These are phyloP conservation scores for Annona squamosa DNA, from an alignment of 164 flowering plant species.

Conservation along the genomic window DNA sequence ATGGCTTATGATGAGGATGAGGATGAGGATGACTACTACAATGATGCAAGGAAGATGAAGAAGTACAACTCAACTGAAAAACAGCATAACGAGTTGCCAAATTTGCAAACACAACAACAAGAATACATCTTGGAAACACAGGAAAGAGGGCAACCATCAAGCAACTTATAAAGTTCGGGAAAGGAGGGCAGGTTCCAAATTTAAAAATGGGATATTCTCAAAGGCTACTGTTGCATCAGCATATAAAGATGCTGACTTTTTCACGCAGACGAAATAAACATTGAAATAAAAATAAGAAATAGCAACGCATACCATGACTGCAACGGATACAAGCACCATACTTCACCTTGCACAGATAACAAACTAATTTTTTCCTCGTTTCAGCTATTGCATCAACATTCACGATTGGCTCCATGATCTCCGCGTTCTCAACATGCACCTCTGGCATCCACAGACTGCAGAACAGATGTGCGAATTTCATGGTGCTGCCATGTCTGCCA, in stretches of 20 bases:
- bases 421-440: constrained; percentile 56
- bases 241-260: not conserved
- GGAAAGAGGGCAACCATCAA: no score
- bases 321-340: constrained; percentile 86
- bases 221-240: not conserved
- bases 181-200: no score
- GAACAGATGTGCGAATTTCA: constrained; percentile 72
- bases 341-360: constrained; percentile 81
- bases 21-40: no score
- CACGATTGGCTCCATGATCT: constrained; percentile 79
- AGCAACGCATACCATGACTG: constrained; percentile 77
- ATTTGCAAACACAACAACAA: no score
- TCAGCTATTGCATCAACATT: constrained; percentile 64
- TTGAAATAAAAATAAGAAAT: not conserved
- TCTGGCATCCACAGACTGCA: constrained; percentile 93
- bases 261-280: not conserved
- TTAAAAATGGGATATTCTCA: not conserved
- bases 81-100: no score
- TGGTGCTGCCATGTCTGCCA: constrained; percentile 19
- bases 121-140: no score
- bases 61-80: no score
- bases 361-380: constrained; percentile 51
- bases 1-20: not conserved
- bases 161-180: no score
- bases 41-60: no score